Evolutionary conservation across 148 eudicot species (phyloP), one percentile per base, ranked within the genome.

Genomic region (Rhododendron vialii): DNA sequence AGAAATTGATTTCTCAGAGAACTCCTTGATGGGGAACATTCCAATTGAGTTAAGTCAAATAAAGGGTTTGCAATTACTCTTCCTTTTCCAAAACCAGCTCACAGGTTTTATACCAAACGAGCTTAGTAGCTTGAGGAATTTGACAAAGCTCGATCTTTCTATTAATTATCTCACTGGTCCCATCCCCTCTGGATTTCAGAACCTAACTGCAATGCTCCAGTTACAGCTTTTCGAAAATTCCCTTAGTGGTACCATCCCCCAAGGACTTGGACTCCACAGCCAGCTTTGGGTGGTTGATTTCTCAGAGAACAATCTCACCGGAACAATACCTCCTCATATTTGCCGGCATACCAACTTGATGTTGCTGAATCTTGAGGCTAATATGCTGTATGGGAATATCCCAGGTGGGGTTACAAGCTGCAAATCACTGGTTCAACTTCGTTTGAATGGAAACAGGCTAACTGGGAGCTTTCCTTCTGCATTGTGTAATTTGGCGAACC

Each of bases 1-100:
- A 3, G 94, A 97, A 85, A 95, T 97, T 28, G 98, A 97, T 87
- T 95, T 97, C 88, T 97, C 99, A 0, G 98, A 97, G 89, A 97
- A 97, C 84, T 69, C 59, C 84, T 81, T 97, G 87, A 87, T 88
- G 0, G 98, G 99, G 63, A 91, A 88, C 88, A 97, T 97, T 85
- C 99, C 99, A 82, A 81, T 82, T 7, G 98, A 97, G 88, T 84
- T 97, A 12, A 89, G 91, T 83, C 93, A 78, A 61, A 91, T 95
- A 85, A 90, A 89, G 84, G 92, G 92, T 87, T 89, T 97, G 28
- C 47, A 55, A 28, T 90, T 97, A 24, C 93, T 97, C 6, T 93
- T 90, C 87, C 93, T 97, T 90, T 97, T 97, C 82, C 89, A 93
- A 82, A 97, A 97, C 87, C 88, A 91, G 88, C 98, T 97, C 18